Evolutionary conservation across 2,329 filamentous ascomycete species (phyloP), one percentile per base, ranked within the genome.

Genomic region (Pseudogymnoascus destructans): DNA sequence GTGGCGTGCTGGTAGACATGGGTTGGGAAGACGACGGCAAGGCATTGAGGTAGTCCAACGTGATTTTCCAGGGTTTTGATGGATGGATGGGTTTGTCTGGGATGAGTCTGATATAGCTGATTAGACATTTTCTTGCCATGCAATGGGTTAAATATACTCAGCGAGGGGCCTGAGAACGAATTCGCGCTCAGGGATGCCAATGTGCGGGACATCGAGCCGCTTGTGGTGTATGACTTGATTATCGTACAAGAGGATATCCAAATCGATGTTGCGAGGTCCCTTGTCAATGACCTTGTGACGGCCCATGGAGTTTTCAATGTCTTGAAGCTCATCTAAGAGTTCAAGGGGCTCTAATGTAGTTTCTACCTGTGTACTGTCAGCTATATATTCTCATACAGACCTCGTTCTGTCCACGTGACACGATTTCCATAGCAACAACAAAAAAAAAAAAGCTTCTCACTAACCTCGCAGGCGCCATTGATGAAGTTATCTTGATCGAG

Each of bases 401-500:
- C 27, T 46, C 17, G 17, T 15, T 23, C 10, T n/a, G 5, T 33
- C 25, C 56, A 54, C 56, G 32, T 46, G 55, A 35, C 55, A 21
- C 55, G 8, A 17, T 7, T 57, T 36, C 13, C 10, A 42, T 15
- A 10, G 1, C 30, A 57, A 13, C 55, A 42, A 21, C 30, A 30
- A 15, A 17, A 54, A 13, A 21, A 54, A 17, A 49, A 7, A 52
- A 27, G 6, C 15, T 13, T 5, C 27, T 27, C 55, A 75, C 82
- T 70, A 71, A 95, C 90, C 82, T 95, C 88, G 70, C 89, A 95
- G 59, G 85, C 91, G 17, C 90, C 93, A 69, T 98, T 98, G 54
- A 96, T 75, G 68, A 98, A 98, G 27, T 81, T 80, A 62, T 84
- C 84, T 70, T 98, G 93, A 62, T 96, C 86, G 62, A 87, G 75